These are phyloP conservation scores for Populus tremula DNA, from an alignment of 345 rosid genomes.

Conservation along the genomic window DNA sequence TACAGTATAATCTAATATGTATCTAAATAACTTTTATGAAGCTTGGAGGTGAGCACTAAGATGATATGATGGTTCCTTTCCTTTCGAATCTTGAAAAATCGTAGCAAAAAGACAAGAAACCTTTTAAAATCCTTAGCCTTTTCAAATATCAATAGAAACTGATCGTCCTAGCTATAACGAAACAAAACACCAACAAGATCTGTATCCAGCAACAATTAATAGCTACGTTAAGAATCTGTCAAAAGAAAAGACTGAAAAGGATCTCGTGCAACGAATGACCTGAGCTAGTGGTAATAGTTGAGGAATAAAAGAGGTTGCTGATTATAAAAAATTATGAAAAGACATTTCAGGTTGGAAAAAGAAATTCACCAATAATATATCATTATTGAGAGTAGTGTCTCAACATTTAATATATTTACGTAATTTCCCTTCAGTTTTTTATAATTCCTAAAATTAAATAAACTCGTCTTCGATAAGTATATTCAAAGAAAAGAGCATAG, in stretches of 20 bases:
- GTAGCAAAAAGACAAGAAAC: background rate
- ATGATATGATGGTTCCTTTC: background rate
- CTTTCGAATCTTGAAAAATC: background rate
- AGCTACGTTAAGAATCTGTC: background rate
- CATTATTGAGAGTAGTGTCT: background rate
- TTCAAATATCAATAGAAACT: too few relatives aligned
- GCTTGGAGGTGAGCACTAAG: background rate
- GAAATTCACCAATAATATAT: background rate
- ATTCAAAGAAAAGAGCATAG: too few relatives aligned
- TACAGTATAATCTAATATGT: too few relatives aligned
- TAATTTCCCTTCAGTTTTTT: too few relatives aligned
- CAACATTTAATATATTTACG: too few relatives aligned
- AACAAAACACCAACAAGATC: too few relatives aligned
- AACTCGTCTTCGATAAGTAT: too few relatives aligned
- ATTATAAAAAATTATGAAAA: background rate
- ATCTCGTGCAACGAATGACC: background rate
- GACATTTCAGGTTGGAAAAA: background rate
- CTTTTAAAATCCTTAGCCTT: background rate
- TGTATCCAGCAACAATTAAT: too few relatives aligned
- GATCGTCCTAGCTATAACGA: too few relatives aligned
- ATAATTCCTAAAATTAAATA: too few relatives aligned
- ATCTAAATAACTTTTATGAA: background rate
- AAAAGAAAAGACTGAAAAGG: background rate
- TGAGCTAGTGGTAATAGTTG: background rate
- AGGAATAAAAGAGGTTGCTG: background rate